These are phyloP conservation scores for Diaporthe helianthi DNA, from an alignment of 2,329 filamentous ascomycete species.

Conservation along the genomic window DNA sequence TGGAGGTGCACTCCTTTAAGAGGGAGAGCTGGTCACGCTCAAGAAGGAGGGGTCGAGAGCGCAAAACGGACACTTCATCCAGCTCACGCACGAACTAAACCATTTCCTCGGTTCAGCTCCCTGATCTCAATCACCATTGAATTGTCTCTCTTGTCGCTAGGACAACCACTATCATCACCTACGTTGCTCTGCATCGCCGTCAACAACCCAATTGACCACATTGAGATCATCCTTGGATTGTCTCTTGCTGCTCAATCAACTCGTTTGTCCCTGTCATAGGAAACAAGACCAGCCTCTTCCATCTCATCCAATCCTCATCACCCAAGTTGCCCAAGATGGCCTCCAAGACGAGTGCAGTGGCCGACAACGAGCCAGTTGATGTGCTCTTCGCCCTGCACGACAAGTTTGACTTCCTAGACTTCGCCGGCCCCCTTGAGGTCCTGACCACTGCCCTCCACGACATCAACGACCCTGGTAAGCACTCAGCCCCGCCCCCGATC, in stretches of 20 bases:
- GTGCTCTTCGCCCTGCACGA: conserved; percentile 67
- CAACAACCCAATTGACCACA: conserved; percentile 26
- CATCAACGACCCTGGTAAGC: conserved; percentile 57
- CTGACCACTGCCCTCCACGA: conserved; percentile 60
- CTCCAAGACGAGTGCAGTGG: conserved; percentile 64
- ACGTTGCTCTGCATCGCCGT: not conserved
- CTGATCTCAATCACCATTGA: not conserved
- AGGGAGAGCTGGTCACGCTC: conserved; percentile 25
- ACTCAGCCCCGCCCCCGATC: conserved; percentile 19
- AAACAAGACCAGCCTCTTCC: conserved; percentile 17
- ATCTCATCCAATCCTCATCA: conserved; percentile 15
- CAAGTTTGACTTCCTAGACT: conserved; percentile 66
- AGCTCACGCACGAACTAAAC: conserved; percentile 11
- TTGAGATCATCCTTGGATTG: conserved; percentile 21
- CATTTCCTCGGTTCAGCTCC: not conserved
- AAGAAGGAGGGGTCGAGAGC: conserved; percentile 25
- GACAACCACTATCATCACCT: not conserved
- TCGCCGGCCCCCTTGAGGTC: conserved; percentile 62
- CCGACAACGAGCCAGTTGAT: conserved; percentile 62
- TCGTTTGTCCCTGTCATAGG: conserved; percentile 17
- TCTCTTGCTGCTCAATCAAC: conserved; percentile 30
- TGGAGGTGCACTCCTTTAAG: not conserved
- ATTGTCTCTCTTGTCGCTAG: not conserved
- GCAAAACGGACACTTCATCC: conserved; percentile 25
- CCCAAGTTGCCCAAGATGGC: conserved; percentile 57